Evolutionary conservation across 2,329 filamentous ascomycete species (phyloP), one percentile per base, ranked within the genome.

Genomic region (Leptosphaerulina australis): DNA sequence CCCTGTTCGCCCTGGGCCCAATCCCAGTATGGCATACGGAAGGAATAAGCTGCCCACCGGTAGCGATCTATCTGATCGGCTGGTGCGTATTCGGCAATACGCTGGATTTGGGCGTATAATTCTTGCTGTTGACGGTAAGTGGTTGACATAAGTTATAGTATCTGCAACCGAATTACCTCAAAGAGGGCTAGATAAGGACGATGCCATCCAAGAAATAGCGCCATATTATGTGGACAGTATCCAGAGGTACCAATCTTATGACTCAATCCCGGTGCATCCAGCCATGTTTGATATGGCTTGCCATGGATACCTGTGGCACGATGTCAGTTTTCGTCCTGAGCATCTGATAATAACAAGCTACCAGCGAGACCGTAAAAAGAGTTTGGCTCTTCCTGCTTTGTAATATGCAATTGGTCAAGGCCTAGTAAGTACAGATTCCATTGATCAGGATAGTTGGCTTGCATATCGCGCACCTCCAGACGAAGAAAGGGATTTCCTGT

Each of bases 191-290:
- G 75, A 70, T 94, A 95, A 0, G 90, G 88, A 17, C 91, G 82
- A 76, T 96, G 91, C 91, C 91, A 96, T 22, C 84, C 82, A n/a
- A 88, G 81, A 68, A 96, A 94, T 11, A 95, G 74, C 25, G 88
- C 83, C 3, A 89, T 91, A 20, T 79, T 82, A 70, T 96, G 91
- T 4, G 84, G 83, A 68, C 91, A 96, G 66, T 92, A 95, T 18
- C 90, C 88, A 1, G 53, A 39, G 6, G 31, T 56, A 1, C 58
- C 60, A 2, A 62, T 53, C 37, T 66, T 67, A 7, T 73, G 48
- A 76, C 77, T 34, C 0, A 62, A 30, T 5, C 68, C 67, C 24
- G 60, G 54, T 5, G 62, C 69, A 24, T 67, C 57, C 22, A 67
- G 58, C 66, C 68, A 72, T 11, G 58, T 64, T 15, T 70, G 70